Evolutionary conservation across 2,329 filamentous ascomycete species (phyloP), one percentile per base, ranked within the genome.

Genomic region (Acrocalymma vagum): DNA sequence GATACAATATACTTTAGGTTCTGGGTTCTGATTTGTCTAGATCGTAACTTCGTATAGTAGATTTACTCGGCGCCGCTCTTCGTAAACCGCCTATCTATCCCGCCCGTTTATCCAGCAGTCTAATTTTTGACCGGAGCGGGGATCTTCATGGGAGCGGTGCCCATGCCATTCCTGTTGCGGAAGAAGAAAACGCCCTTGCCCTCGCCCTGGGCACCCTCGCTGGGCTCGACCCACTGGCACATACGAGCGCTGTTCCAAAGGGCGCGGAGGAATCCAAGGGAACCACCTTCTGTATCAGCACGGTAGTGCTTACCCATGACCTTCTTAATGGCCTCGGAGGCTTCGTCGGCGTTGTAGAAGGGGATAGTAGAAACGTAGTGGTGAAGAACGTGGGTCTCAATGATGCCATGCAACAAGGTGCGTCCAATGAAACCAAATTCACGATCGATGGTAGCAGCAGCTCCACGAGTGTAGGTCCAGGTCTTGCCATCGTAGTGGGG

Each of bases 201-300:
- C 61, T 92, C 86, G 22, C 90, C 93, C 66, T 84, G 73, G 34
- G 91, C 88, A 38, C 84, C 90, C 60, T 84, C 87, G 64, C 84
- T 91, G 40, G 92, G 90, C 84, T 99, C 94, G 51, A 99, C 92
- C 90, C 91, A 99, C 73, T 97, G 91, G 82, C 94, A 99, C 84
- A 81, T 84, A 48, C 94, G 85, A 28, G 89, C 84, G 61, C 83
- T 88, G 56, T 76, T 87, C 82, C 85, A 99, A 69, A 99, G 75
- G 58, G 89, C 84, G 70, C 81, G 82, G 65, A 99, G 69, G 81
- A 99, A 99, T 31, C 94, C 94, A 29, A 64, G 31, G 24, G 87
- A 75, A 30, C 94, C 94, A 41, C 80, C 91, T 71, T 83, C 72
- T 47, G 84, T 85, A 60, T 99, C 87, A 36, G 88, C 78, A 53